Conservation (phyloP, 371 early-diverging fungal genomes). For the Rhizopus delemar region DNA sequence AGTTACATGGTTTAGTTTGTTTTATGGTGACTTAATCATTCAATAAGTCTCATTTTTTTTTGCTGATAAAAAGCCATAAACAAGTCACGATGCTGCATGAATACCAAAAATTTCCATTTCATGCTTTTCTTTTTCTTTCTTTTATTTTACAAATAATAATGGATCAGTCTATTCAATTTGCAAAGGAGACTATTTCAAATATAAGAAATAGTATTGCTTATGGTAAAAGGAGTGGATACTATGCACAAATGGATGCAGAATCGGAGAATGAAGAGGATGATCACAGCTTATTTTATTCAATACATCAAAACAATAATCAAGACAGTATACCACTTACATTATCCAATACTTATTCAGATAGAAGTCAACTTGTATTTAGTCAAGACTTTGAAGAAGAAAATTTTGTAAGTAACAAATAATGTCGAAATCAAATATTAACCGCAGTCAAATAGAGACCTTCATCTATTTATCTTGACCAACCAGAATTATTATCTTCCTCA, state of each 20-base stretch:
- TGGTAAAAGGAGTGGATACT: constrained; percentile 30
- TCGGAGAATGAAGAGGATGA: constrained; percentile 46
- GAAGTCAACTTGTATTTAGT: constrained; percentile 47
- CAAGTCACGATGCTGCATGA: constrained; percentile 20
- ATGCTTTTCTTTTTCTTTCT: constrained; percentile 3
- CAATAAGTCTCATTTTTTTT: too few relatives aligned
- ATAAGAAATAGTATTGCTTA: constrained; percentile 32
- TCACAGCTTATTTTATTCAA: constrained; percentile 46
- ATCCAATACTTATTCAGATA: constrained; percentile 47
- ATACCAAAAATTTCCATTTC: constrained; percentile 3
- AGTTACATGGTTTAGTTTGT: too few relatives aligned
- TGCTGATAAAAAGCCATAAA: neutral
- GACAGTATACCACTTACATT: constrained; percentile 50
- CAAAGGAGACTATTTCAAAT: constrained; percentile 27
- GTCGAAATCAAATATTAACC: neutral
- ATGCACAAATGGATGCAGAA: constrained; percentile 47
- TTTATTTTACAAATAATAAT: constrained; percentile 12
- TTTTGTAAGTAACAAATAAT: constrained; percentile 15
- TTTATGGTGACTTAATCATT: too few relatives aligned
- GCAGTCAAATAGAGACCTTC: constrained; percentile 48
- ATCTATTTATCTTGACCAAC: constrained; percentile 57
- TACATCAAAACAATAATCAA: constrained; percentile 36
- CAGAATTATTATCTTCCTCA: constrained; percentile 28
- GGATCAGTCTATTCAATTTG: constrained; percentile 34
- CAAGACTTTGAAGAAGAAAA: constrained; percentile 35